These are phyloP conservation scores for Trametes elegans DNA, from an alignment of 768 basidiomycete genomes.

Conservation along the genomic window DNA sequence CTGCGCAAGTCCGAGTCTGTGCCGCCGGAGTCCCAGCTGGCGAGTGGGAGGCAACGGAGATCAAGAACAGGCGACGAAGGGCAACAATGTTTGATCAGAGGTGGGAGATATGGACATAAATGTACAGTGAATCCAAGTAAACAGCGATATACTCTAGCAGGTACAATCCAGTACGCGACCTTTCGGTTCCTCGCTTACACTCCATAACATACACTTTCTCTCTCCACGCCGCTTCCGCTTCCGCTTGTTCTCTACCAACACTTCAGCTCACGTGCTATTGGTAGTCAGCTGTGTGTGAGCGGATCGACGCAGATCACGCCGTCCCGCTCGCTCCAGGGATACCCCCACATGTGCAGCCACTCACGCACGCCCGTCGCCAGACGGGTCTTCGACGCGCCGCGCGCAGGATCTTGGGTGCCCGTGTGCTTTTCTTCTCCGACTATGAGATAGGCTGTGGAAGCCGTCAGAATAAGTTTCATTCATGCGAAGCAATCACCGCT, in stretches of 20 bases:
- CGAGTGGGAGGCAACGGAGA: too few species aligned
- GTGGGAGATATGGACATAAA: not conserved
- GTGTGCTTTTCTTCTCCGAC: slow-evolving; percentile 98
- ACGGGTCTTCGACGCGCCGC: slow-evolving; percentile 81
- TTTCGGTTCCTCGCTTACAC: not conserved
- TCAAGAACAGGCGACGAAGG: not conserved
- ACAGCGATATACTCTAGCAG: slow-evolving; percentile 12
- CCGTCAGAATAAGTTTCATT: not conserved
- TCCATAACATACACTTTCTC: slow-evolving; percentile 1
- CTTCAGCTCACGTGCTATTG: not conserved
- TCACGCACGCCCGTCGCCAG: slow-evolving; percentile 86
- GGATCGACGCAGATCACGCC: slow-evolving; percentile 89
- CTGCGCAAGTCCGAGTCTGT: too few species aligned
- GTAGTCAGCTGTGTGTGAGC: slow-evolving; percentile 56
- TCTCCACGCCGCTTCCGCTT: not conserved
- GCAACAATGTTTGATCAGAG: not conserved
- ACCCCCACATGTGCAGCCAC: slow-evolving; percentile 92
- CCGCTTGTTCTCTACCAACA: not conserved
- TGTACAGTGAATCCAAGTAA: slow-evolving; percentile 14
- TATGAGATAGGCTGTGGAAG: slow-evolving; percentile 68
- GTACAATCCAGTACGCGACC: slow-evolving; percentile 8
- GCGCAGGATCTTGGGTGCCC: slow-evolving; percentile 79
- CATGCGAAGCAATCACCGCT: slow-evolving; percentile 17
- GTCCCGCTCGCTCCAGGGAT: slow-evolving; percentile 92
- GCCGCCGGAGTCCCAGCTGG: too few species aligned